phyloP scores from a whole-genome alignment of 768 basidiomycete genomes.

The Crepidotus variabilis region DNA sequence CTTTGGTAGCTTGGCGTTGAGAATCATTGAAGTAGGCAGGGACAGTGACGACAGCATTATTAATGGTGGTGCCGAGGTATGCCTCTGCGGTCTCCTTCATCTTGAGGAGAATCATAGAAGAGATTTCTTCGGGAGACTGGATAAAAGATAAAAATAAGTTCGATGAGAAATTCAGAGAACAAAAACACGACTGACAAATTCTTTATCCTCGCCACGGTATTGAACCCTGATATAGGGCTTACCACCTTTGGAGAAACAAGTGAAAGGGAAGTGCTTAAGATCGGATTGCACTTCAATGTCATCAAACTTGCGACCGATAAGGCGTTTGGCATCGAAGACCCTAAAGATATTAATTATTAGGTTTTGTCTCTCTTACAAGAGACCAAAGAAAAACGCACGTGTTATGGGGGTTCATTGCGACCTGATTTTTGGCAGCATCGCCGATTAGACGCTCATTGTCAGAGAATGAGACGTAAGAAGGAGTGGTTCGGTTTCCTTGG shows the following conservation, averaged over 20 bases:
- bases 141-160: constrained; percentile 20
- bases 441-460: constrained; percentile 96
- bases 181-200: constrained; percentile 65
- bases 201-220: constrained; percentile 92
- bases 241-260: constrained; percentile 77
- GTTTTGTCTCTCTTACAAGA: not conserved
- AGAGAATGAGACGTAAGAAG: constrained; percentile 94
- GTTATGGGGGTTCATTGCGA: constrained; percentile 97
- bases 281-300: constrained; percentile 83
- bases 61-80: constrained; percentile 81
- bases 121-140: constrained; percentile 94
- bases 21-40: constrained; percentile 99
- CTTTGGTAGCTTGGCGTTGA: constrained; percentile 97
- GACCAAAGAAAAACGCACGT: constrained; percentile 42
- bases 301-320: constrained; percentile 90
- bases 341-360: constrained; percentile 30
- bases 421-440: constrained; percentile 98
- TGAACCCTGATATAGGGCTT: constrained; percentile 88
- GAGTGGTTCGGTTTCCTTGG: constrained; percentile 93
- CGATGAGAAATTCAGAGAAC: not conserved
- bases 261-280: constrained; percentile 93
- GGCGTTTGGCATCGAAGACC: constrained; percentile 97
- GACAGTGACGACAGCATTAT: constrained; percentile 92
- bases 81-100: constrained; percentile 99
- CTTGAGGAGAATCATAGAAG: constrained; percentile 95